Evolutionary conservation across 2,329 filamentous ascomycete species (phyloP).

Genomic region (Leptographium lundbergii): DNA sequence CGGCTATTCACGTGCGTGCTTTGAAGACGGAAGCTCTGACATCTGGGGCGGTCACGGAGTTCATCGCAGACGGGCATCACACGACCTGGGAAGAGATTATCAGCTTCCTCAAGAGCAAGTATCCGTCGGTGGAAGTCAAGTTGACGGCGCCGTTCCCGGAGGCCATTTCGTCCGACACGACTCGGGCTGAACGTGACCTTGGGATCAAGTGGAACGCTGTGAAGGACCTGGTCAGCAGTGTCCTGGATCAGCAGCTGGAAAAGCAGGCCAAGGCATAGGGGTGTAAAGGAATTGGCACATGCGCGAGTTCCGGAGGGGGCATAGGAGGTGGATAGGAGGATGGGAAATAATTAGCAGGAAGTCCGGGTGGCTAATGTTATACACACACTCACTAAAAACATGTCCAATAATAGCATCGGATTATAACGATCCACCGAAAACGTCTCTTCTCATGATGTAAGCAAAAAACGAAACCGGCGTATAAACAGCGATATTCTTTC

Average conservation of each 20-base stretch:
- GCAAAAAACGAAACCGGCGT: too few species aligned
- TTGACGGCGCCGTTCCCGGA: neutral
- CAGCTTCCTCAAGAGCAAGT: neutral
- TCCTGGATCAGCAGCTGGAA: neutral
- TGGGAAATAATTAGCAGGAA: too few species aligned
- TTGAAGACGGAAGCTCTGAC: neutral
- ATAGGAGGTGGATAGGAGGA: too few species aligned
- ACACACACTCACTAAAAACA: too few species aligned
- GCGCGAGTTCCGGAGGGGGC: too few species aligned
- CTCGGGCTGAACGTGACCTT: neutral
- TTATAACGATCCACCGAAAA: too few species aligned
- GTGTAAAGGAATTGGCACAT: too few species aligned
- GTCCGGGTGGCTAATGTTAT: too few species aligned
- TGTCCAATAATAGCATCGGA: too few species aligned
- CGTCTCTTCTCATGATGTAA: too few species aligned
- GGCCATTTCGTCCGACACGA: neutral
- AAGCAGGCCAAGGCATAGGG: neutral
- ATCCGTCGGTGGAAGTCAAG: neutral
- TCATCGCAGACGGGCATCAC: neutral
- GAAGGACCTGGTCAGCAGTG: neutral
- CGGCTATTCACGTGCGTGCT: neutral
- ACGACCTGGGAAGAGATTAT: neutral
- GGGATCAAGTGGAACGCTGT: neutral
- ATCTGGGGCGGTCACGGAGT: neutral
- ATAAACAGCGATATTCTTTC: too few species aligned